phyloP scores from a whole-genome alignment of 2,329 filamentous ascomycete genomes.

The Monilinia aucupariae region DNA sequence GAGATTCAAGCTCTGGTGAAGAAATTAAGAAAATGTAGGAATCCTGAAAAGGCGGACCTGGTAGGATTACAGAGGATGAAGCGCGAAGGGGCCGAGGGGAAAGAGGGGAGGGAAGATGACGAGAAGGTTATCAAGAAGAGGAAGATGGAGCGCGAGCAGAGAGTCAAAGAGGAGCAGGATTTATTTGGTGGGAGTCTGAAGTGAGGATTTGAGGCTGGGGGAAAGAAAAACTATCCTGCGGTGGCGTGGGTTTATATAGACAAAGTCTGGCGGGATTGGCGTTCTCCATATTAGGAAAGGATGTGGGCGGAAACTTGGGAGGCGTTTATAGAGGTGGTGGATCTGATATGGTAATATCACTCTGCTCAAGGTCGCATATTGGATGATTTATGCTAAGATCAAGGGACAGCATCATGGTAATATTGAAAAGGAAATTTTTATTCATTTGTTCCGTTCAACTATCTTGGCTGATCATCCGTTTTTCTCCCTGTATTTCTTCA shows the following conservation, averaged over 20 bases:
- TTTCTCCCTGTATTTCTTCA: background rate
- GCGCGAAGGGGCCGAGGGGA: slow-evolving; percentile 40
- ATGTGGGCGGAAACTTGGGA: background rate
- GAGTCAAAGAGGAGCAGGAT: slow-evolving; percentile 34
- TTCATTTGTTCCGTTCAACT: background rate
- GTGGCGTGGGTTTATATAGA: slow-evolving; percentile 10
- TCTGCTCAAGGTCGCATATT: background rate
- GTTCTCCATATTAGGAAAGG: slow-evolving; percentile 16
- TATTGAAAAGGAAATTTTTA: slow-evolving; percentile 3
- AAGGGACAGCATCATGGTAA: background rate
- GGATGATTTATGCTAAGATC: slow-evolving; percentile 3
- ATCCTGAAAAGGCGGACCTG: slow-evolving; percentile 68
- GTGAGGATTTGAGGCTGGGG: slow-evolving; percentile 20
- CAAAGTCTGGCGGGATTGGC: slow-evolving; percentile 25
- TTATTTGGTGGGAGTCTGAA: slow-evolving; percentile 31
- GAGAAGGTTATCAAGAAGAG: slow-evolving; percentile 37
- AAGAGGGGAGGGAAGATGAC: slow-evolving; percentile 30
- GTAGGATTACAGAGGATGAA: slow-evolving; percentile 58
- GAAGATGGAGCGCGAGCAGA: slow-evolving; percentile 40
- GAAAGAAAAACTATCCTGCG: background rate
- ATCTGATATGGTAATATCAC: background rate
- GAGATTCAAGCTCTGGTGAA: slow-evolving; percentile 55
- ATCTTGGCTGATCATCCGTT: background rate
- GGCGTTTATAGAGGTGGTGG: background rate
- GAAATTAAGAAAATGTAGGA: slow-evolving; percentile 68